A percentile compares a stretch with the other conserved stretches of the same genome.
These are phyloP conservation scores for Skeletonema marinoi DNA, from an alignment of 108 stramenopile species.

Conservation along the genomic window DNA sequence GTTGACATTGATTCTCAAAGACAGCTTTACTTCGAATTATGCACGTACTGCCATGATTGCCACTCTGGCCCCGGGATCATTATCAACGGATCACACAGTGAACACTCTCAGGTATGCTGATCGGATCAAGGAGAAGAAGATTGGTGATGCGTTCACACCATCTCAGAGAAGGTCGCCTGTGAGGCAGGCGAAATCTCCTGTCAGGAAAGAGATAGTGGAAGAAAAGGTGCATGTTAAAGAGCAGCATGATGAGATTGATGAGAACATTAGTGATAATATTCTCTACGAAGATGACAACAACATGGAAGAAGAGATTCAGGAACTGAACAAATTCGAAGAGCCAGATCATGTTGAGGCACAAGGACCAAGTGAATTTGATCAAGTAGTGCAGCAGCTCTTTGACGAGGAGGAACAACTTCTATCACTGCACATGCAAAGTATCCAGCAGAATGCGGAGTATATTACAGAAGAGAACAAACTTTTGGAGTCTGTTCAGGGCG, in stretches of 20 bases:
- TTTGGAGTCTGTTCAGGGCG: conserved; percentile 85
- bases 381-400: conserved; percentile 80
- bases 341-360: conserved; percentile 37
- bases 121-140: conserved; percentile 90
- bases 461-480: conserved; percentile 93
- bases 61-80: conserved; percentile 91
- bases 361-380: conserved; percentile 57
- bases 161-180: conserved; percentile 10
- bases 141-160: conserved; percentile 1
- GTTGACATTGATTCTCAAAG: conserved; percentile 96
- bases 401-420: conserved; percentile 96
- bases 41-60: conserved; percentile 99
- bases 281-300: conserved; percentile 5
- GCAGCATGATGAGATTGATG: conserved; percentile 10
- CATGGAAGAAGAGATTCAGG: background rate
- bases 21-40: conserved; percentile 90
- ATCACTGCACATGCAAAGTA: conserved; percentile 89
- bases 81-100: conserved; percentile 94
- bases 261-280: background rate
- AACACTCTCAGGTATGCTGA: conserved; percentile 98
- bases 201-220: background rate
- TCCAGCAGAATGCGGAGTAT: conserved; percentile 93
- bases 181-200: conserved; percentile 15
- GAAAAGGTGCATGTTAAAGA: background rate
- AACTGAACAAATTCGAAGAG: conserved; percentile 20